Evolutionary conservation across 176 grass and related monocot species (phyloP), one percentile per base, ranked within the genome.

Genomic region (Eragrostis nindensis): DNA sequence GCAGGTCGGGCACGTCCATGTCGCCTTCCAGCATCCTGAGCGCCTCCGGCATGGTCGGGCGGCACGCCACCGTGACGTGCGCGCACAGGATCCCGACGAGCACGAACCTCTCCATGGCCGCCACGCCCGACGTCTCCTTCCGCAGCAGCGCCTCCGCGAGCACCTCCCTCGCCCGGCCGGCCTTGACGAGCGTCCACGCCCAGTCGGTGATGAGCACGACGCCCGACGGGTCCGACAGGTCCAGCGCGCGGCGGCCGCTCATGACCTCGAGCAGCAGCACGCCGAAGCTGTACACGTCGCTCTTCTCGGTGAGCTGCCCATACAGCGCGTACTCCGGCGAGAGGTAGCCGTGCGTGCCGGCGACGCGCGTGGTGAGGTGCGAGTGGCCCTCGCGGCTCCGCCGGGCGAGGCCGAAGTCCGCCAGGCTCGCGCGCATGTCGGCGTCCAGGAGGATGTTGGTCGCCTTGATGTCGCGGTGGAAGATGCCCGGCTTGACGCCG

Each of bases 241-340:
- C 96, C 61, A 98, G 68, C 29, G 92, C 90, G 30, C 41, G 84
- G 66, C 90, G 81, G 3, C 92, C 92, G 62, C 79, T 90, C 92
- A 93, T 91, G 54, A 89, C 84, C 91, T 93, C 96, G 11, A 95
- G 85, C 81, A 95, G 49, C 24, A 95, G 73, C 52, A 99, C 90
- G 54, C 96, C 96, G 82, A 99, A 99, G 88, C 96, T 91, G 76
- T 99, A 99, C 54, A 99, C 92, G 79, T 99, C 96, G 67, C 92
- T 99, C 88, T 82, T 91, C 67, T 98, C 90, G 0, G 96, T 99
- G 81, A 99, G 90, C 86, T 99, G 96, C 21, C 96, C 96, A 29
- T 99, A 98, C 6, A 98, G 91, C 15, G 92, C 92, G 55, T 98
- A 98, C 85, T 98, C 96, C 30, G 92, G 96, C 10, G 96, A 89